Evolutionary conservation across 352 stramenopile species (phyloP).

Genomic region (Phytophthora tentaculata): DNA sequence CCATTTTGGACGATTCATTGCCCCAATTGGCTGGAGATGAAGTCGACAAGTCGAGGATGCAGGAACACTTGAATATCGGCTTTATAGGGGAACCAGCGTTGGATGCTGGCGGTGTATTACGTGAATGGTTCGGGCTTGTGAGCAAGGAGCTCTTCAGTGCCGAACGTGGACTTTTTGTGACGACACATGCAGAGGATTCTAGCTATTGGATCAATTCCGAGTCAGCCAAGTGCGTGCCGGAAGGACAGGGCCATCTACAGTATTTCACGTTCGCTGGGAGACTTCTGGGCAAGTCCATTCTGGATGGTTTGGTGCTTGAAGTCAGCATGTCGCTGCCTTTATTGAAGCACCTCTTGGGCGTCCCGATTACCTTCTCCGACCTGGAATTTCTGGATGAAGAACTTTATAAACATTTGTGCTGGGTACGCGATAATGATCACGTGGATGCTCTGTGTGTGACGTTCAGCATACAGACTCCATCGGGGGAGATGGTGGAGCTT

Average conservation of each 20-base stretch:
- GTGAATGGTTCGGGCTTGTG: conserved; percentile 84
- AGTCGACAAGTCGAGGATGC: conserved; percentile 39
- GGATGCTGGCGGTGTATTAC: conserved; percentile 77
- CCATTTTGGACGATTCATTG: conserved; percentile 77
- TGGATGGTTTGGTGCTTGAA: conserved; percentile 97
- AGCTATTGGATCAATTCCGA: conserved; percentile 87
- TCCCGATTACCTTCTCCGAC: conserved; percentile 88
- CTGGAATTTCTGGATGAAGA: conserved; percentile 87
- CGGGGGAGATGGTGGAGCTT: conserved; percentile 87
- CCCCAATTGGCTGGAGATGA: conserved; percentile 43
- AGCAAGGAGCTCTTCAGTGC: conserved; percentile 81
- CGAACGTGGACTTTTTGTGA: conserved; percentile 69
- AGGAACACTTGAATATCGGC: conserved; percentile 79
- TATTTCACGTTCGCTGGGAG: conserved; percentile 97
- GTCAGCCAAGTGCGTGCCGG: conserved; percentile 46
- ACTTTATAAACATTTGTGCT: conserved; percentile 73
- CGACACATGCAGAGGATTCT: conserved; percentile 77
- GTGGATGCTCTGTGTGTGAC: conserved; percentile 78
- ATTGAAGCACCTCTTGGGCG: conserved; percentile 82
- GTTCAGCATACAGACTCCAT: conserved; percentile 68
- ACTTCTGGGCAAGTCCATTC: conserved; percentile 97
- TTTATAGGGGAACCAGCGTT: conserved; percentile 76
- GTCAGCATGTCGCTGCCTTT: conserved; percentile 94
- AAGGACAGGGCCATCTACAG: conserved; percentile 72
- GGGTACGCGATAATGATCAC: conserved; percentile 76